Percentiles rank a stretch among this genome's conserved stretches.
phyloP scores from a whole-genome alignment of 129 eudicot species.

The Silybum marianum region DNA sequence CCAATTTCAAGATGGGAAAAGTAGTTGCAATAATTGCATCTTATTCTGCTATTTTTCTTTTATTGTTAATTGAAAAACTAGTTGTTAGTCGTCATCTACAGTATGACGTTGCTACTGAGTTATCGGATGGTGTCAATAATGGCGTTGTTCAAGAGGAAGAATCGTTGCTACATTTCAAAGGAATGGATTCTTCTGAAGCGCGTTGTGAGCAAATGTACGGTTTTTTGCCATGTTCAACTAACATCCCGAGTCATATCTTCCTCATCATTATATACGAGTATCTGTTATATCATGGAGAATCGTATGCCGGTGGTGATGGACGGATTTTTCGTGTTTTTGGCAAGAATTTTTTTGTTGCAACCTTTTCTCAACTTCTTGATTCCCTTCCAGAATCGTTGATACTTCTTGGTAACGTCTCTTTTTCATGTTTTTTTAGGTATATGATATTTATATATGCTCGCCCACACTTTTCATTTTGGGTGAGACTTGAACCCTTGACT shows the following conservation, averaged over 20 bases:
- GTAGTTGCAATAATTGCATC: slow-evolving; percentile 10
- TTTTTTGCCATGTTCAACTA: slow-evolving; percentile 76
- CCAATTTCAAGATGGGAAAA: slow-evolving; percentile 22
- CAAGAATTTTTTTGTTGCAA: slow-evolving; percentile 62
- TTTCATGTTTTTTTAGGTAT: no score
- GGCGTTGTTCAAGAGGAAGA: slow-evolving; percentile 3
- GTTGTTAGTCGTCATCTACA: slow-evolving; percentile 30
- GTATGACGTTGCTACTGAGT: slow-evolving; percentile 2
- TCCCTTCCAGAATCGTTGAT: slow-evolving; percentile 74
- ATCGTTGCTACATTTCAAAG: slow-evolving; percentile 26
- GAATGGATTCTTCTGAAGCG: slow-evolving; percentile 28
- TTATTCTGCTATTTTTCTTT: slow-evolving; percentile 19
- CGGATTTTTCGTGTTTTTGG: slow-evolving; percentile 69
- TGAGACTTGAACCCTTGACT: neutral
- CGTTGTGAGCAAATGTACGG: slow-evolving; percentile 71
- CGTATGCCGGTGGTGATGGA: slow-evolving; percentile 68
- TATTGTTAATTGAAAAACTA: slow-evolving; percentile 13
- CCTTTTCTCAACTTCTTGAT: slow-evolving; percentile 59
- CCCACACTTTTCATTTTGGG: neutral
- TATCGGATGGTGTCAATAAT: slow-evolving; percentile 43
- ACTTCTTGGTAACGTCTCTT: slow-evolving; percentile 54
- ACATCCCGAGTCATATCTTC: slow-evolving; percentile 52
- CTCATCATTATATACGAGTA: slow-evolving; percentile 70
- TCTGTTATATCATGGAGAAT: slow-evolving; percentile 63
- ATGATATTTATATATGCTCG: no score